Conservation (phyloP, 129 eudicot genomes). For the Logfia minima region DNA sequence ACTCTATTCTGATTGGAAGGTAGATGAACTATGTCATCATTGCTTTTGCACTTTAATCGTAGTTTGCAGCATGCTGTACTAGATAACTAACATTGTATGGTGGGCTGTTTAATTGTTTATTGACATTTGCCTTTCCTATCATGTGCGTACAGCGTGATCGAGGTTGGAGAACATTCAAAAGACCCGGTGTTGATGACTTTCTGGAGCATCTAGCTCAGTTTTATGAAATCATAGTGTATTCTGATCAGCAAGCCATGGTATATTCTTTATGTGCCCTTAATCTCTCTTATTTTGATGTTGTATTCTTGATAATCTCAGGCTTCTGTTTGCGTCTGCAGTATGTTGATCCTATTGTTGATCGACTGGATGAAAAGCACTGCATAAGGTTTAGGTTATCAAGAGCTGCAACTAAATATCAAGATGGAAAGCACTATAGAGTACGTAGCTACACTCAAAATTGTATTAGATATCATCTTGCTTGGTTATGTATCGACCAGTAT, state of each 20-base stretch:
- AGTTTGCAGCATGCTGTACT: background rate
- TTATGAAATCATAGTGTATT: slow-evolving; percentile 73
- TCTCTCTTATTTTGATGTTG: slow-evolving; percentile 8
- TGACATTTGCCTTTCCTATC: slow-evolving; percentile 7
- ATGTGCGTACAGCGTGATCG: slow-evolving; percentile 68
- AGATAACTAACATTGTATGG: background rate
- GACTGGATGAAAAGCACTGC: slow-evolving; percentile 71
- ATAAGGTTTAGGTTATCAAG: slow-evolving; percentile 67
- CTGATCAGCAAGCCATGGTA: slow-evolving; percentile 77
- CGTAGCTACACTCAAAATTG: slow-evolving; percentile 14
- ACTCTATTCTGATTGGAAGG: slow-evolving; percentile 89
- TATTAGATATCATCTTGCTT: slow-evolving; percentile 6
- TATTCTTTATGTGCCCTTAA: slow-evolving; percentile 1
- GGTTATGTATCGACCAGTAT: background rate
- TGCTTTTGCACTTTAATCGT: slow-evolving; percentile 12
- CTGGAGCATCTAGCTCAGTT: slow-evolving; percentile 74
- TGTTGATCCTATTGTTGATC: slow-evolving; percentile 77
- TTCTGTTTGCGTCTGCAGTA: slow-evolving; percentile 51
- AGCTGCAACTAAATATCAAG: slow-evolving; percentile 75
- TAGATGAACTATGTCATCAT: slow-evolving; percentile 24
- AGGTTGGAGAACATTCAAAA: slow-evolving; percentile 93
- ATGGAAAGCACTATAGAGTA: slow-evolving; percentile 93
- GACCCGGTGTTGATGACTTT: slow-evolving; percentile 91
- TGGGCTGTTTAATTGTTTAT: background rate
- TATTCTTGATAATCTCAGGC: slow-evolving; percentile 1